Conservation (phyloP, 495 filamentous ascomycete genomes). For the Tuber brumale region DNA sequence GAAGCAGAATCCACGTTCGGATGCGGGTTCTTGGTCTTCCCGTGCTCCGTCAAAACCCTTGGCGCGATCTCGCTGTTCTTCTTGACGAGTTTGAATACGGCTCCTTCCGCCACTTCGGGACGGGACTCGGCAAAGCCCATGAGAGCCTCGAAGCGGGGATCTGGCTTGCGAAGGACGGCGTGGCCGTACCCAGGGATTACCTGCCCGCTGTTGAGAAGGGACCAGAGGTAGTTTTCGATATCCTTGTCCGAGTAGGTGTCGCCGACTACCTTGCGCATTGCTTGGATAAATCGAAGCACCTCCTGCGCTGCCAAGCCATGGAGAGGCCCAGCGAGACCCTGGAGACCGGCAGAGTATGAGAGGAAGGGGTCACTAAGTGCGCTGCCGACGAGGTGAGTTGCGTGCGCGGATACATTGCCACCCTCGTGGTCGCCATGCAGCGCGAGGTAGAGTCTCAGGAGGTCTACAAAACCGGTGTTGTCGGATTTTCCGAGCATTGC, state of each 20-base stretch:
- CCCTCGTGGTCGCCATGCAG: slow-evolving; percentile 98
- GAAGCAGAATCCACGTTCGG: slow-evolving; percentile 91
- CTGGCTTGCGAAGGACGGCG: slow-evolving; percentile 92
- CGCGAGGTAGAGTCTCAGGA: slow-evolving; percentile 86
- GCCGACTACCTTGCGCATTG: slow-evolving; percentile 87
- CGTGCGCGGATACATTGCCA: slow-evolving; percentile 92
- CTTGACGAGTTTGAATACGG: slow-evolving; percentile 88
- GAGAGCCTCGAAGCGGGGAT: slow-evolving; percentile 89
- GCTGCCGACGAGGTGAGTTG: slow-evolving; percentile 96
- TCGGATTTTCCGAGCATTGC: slow-evolving; percentile 88
- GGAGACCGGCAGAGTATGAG: slow-evolving; percentile 89
- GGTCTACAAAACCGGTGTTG: slow-evolving; percentile 90
- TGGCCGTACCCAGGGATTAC: slow-evolving; percentile 98
- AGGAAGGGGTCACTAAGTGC: slow-evolving; percentile 93
- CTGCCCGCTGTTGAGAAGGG: slow-evolving; percentile 82
- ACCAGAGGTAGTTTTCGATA: slow-evolving; percentile 85
- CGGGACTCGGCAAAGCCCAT: slow-evolving; percentile 89
- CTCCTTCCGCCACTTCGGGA: slow-evolving; percentile 75
- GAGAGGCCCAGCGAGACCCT: slow-evolving; percentile 88
- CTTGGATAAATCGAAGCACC: slow-evolving; percentile 87
- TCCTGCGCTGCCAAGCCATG: slow-evolving; percentile 96
- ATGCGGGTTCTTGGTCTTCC: slow-evolving; percentile 71
- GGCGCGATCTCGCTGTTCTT: slow-evolving; percentile 73
- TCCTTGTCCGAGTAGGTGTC: slow-evolving; percentile 67
- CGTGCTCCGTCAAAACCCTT: slow-evolving; percentile 79